Base-by-base conservation (phyloP, 768 basidiomycete species). In the Mycena galericulata region DNA sequence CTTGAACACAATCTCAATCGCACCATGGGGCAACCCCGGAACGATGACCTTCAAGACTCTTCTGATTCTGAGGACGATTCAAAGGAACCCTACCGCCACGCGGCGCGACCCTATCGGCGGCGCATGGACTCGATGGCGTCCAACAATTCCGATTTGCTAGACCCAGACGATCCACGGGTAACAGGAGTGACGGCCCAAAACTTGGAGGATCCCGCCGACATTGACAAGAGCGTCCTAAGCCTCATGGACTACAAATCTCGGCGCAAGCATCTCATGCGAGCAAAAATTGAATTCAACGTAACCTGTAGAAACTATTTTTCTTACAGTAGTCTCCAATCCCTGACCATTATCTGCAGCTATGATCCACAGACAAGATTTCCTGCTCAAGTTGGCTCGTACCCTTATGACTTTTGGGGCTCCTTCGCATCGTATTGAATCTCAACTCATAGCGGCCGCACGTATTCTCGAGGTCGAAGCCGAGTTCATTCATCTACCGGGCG, bases 391-490 rank as follows among this genome's bases (percentile, higher is more conserved):
- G 29, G 94, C 95, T 18, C 88, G 91, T 67, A 90, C 94, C 20
- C 84, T 98, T 43, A 96, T 98, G 93, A 90, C 90, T 15, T 97
- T 94, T 75, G 95, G 96, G 6, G 94, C 96, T 20, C 95, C 96
- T 0, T 95, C 94, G 26, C 97, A 98, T 80, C 90, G 97, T 34
- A 93, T 98, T 67, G 96, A 97, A 79, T 92, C 95, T 3, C 96
- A 98, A 77, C 89, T 98, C 41, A 85, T 92, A 34, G 92, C 96
- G 12, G 94, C 94, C 10, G 94, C 96, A 0, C 87, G 90, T 18
- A 95, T 96, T 58, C 89, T 98, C 20, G 95, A 96, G 74, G 89
- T 98, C 61, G 90, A 95, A 77, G 94, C 95, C 49, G 94, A 97
- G 76, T 97, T 96, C 76, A 92, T 97, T 43, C 92, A 96, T 79